These are phyloP conservation scores for Cordyceps cateniannulata DNA, from an alignment of 2,329 filamentous ascomycete species.

Conservation along the genomic window DNA sequence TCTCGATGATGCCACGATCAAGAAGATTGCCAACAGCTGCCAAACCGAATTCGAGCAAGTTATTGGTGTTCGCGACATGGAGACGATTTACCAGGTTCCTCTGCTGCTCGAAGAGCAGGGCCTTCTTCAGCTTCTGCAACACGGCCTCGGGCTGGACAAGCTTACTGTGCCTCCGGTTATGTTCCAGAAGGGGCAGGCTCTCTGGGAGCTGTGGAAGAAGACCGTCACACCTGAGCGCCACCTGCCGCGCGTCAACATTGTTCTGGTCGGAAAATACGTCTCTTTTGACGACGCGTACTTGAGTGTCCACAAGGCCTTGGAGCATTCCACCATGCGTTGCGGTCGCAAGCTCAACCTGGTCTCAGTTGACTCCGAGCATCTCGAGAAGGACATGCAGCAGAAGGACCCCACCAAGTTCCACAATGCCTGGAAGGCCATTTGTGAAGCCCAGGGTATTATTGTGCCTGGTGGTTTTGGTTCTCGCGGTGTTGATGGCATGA, in stretches of 20 bases:
- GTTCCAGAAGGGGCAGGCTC: constrained; percentile 55
- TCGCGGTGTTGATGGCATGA: constrained; percentile 85
- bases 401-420: constrained; percentile 68
- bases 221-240: constrained; percentile 62
- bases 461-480: constrained; percentile 70
- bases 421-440: constrained; percentile 77
- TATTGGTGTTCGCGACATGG: constrained; percentile 81
- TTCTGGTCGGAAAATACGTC: constrained; percentile 88
- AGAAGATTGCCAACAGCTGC: constrained; percentile 86
- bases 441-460: constrained; percentile 57
- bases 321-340: constrained; percentile 87
- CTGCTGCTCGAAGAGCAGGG: constrained; percentile 82
- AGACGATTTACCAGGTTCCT: constrained; percentile 89
- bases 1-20: constrained; percentile 65
- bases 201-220: constrained; percentile 73
- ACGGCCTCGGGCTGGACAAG: constrained; percentile 58
- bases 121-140: constrained; percentile 60
- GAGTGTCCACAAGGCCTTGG: constrained; percentile 76
- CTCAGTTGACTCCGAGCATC: constrained; percentile 78
- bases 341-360: constrained; percentile 70
- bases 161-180: constrained; percentile 46
- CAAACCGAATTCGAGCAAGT: constrained; percentile 83
- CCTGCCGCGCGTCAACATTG: constrained; percentile 66
- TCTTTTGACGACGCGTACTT: constrained; percentile 81
- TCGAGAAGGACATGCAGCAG: constrained; percentile 61